These are phyloP conservation scores for Suhomyces maxii DNA, from an alignment of 1,139 yeast species.

Conservation along the genomic window DNA sequence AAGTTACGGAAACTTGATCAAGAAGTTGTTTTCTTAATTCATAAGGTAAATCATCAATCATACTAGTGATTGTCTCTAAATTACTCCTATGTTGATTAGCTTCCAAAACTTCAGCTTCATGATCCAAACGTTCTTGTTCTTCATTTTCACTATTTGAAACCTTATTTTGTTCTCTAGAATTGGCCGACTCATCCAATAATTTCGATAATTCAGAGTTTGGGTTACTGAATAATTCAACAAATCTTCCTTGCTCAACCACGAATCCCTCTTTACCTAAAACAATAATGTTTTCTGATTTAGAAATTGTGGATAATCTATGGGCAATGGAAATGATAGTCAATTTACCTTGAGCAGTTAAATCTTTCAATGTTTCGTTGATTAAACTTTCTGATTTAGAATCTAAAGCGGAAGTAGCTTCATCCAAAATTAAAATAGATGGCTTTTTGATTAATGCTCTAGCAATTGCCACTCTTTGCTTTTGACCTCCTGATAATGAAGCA, in stretches of 20 bases:
- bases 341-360: slow-evolving; percentile 55
- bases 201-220: slow-evolving; percentile 46
- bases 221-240: slow-evolving; percentile 43
- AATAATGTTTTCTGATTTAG: slow-evolving; percentile 54
- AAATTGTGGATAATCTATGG: slow-evolving; percentile 81
- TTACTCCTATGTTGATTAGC: slow-evolving; percentile 22
- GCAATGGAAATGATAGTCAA: slow-evolving; percentile 91
- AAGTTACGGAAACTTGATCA: slow-evolving; percentile 28
- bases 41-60: slow-evolving; percentile 42
- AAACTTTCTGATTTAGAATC: slow-evolving; percentile 72
- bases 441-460: slow-evolving; percentile 75
- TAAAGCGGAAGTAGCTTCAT: slow-evolving; percentile 79
- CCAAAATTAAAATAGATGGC: slow-evolving; percentile 63
- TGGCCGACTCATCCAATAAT: slow-evolving; percentile 41
- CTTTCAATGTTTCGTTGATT: slow-evolving; percentile 59
- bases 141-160: slow-evolving; percentile 23
- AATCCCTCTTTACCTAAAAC: slow-evolving; percentile 51
- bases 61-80: slow-evolving; percentile 30
- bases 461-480: slow-evolving; percentile 84
- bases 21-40: slow-evolving; percentile 35
- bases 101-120: slow-evolving; percentile 30
- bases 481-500: slow-evolving; percentile 76
- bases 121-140: slow-evolving; percentile 26
- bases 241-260: slow-evolving; percentile 45
- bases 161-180: slow-evolving; percentile 22